Base-by-base conservation (phyloP, 2,329 filamentous ascomycete genomes). In the Fusarium concolor region DNA sequence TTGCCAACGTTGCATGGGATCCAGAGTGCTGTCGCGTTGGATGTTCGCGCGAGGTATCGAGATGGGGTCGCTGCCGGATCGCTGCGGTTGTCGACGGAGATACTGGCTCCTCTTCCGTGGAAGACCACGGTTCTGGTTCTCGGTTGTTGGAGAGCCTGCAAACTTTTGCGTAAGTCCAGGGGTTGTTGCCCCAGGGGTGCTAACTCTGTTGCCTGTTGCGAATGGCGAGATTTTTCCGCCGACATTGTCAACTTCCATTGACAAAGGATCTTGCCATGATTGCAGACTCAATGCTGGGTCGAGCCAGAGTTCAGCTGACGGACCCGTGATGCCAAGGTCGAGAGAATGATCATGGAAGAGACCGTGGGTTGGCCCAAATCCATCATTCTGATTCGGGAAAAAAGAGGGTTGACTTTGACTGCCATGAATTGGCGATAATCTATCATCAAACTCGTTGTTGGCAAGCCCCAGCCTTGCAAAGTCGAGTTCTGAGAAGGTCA, bases 1-100 rank as follows among this genome's bases (percentile, higher is more conserved):
- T n/a, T 64, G 70, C 70, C 70, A 72, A 43, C 70, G 43, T 10
- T 73, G 59, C 70, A 72, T 71, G 0, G 70, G 70, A 29, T 70
- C 60, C 2, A 58, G 24, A 2, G 43, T 39, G n/a, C 18, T 37
- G 14, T 66, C 65, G 3, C 46, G 33, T 7, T 28, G 41, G 0
- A 26, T 24, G 2, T 10, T 68, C 0, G 56, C 9, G 1, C 46
- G 41, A 5, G 60, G 60, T 44, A 68, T 68, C 3, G 38, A 18
- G 9, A 68, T 65, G 2, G 65, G 64, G 10, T 65, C 54, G 9
- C 42, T 68, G 1, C 50, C 18, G 0, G 46, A 18, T 4, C 43
- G 6, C 2, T 45, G 52, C 3, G 49, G 35, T 22, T 64, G 60
- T 2, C 20, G 26, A 2, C 55, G 55, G 5, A 68, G 38, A 33